Evolutionary conservation across 805 yeast genomes (phyloP), one percentile per base, ranked within the genome.

Genomic region (Schwanniomyces vanrijiae): DNA sequence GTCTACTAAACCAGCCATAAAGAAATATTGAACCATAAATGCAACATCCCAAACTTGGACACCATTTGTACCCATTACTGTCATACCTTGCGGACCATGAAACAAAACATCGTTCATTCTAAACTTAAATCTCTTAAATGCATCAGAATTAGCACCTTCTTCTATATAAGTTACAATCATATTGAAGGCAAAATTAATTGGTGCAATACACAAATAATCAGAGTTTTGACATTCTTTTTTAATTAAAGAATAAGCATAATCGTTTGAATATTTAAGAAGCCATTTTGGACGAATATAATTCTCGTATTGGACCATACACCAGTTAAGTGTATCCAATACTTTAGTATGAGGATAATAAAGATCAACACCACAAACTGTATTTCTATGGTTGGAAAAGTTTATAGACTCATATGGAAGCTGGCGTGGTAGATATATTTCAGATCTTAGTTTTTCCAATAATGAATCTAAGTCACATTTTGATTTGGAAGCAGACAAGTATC

Each of bases 31-130:
- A 21, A 94, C 74, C 46, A 88, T 86, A 69, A 94, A 92, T 0
- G 97, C 91, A 22, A 85, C 84, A 65, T 94, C 99, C 99, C 99
- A 94, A 1, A 86, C 91, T 67, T 94, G 99, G 0, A 88, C 89
- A 20, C 99, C 99, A 65, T 94, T 94, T 0, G 99, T 94, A 2
- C 99, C 99, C 88, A 87, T 89, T 47, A 89, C 86, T 2, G 92
- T 81, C 83, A 94, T 77, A 4, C 99, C 99, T 61, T 86, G 87
- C 0, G 90, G 87, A 0, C 97, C 95, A 69, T 86, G 85, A 66
- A 88, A 90, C 43, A 90, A 58, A 31, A 82, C 83, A 56, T 94
- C 97, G 33, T 82, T 77, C 71, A 88, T 81, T 48, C 94, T 73
- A 14, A 69, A 75, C 39, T 78, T 62, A 25, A 84, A 76, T 19